phyloP scores from a whole-genome alignment of 306 rosid genomes.

The Abrus pulchellus region DNA sequence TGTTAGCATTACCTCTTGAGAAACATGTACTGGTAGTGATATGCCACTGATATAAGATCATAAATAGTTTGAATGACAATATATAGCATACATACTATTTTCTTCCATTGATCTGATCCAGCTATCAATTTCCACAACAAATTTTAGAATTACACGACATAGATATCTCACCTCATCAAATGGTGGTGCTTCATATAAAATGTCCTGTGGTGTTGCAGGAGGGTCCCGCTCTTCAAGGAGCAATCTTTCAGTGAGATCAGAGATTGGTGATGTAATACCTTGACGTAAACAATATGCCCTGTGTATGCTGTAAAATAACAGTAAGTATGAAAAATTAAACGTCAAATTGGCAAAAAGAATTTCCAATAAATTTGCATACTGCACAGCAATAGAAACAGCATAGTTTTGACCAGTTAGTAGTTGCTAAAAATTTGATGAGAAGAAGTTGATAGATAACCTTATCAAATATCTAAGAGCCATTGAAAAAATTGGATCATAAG shows the following conservation, averaged over 20 bases:
- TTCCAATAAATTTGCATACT: slow-evolving; percentile 19
- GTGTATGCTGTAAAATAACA: slow-evolving; percentile 73
- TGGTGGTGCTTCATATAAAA: slow-evolving; percentile 87
- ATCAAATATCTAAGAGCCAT: slow-evolving; percentile 95
- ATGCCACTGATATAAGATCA: not conserved
- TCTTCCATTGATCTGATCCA: not conserved
- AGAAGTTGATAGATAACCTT: slow-evolving; percentile 64
- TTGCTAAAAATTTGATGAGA: slow-evolving; percentile 29
- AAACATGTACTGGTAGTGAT: slow-evolving; percentile 1
- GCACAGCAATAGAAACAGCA: not conserved
- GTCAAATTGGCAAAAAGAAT: slow-evolving; percentile 1
- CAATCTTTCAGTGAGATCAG: slow-evolving; percentile 92
- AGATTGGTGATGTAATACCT: slow-evolving; percentile 90
- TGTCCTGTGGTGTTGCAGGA: slow-evolving; percentile 89
- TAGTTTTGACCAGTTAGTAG: not conserved
- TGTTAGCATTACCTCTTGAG: slow-evolving; percentile 4
- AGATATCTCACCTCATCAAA: slow-evolving; percentile 85
- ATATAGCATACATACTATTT: not conserved
- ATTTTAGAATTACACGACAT: slow-evolving; percentile 32
- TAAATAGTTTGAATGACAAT: slow-evolving; percentile 16
- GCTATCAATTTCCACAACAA: not conserved
- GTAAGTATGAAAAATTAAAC: slow-evolving; percentile 31
- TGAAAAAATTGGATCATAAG: slow-evolving; percentile 95
- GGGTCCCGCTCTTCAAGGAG: slow-evolving; percentile 94
- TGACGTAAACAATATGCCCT: slow-evolving; percentile 90